Evolutionary conservation across 2,329 filamentous ascomycete genomes (phyloP), one percentile per base, ranked within the genome.

Genomic region (Blastomyces emzantsi): DNA sequence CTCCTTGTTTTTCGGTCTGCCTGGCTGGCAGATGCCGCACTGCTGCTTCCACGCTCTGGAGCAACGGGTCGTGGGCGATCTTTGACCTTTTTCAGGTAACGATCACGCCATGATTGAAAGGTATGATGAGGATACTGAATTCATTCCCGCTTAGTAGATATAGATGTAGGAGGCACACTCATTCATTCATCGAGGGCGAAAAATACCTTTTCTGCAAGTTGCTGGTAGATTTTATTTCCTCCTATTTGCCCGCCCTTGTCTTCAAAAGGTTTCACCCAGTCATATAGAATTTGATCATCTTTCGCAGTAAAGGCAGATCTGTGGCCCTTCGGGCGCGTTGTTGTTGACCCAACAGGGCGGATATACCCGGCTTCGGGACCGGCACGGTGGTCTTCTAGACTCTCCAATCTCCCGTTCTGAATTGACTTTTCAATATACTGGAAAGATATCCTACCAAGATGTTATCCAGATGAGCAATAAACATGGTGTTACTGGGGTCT

Each of bases 401-500:
- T 75, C 62, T 81, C 78, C 6, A 86, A 68, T 47, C 71, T 70
- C 9, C 80, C 80, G 17, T 79, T 73, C 22, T 74, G 71, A 61
- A 87, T 73, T 0, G 83, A 86, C 49, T 76, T 70, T 52, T 85
- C 82, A 58, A 88, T 78, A 70, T 82, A 87, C 64, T 75, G 78
- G 70, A 83, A 88, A 1, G 83, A 86, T 66, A 83, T 78, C 4
- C 79, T 81, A 55, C 56, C 62, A 54, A 15, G 17, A 33, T 57
- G 33, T 49, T 45, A 70, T 67, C 41, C 58, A 59, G 57, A 17
- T 61, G 25, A 55, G 36, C 43, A 60, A 36, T 59, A 11, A 63
- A 51, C 17, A 52, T 58, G 55, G 43, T 28, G 58, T 33, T 30
- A 45, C 49, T 39, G 47, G 56, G 58, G 45, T 62, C 47, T 61